phyloP scores from a whole-genome alignment of 108 stramenopile genomes.

The Cyclotella baltica region DNA sequence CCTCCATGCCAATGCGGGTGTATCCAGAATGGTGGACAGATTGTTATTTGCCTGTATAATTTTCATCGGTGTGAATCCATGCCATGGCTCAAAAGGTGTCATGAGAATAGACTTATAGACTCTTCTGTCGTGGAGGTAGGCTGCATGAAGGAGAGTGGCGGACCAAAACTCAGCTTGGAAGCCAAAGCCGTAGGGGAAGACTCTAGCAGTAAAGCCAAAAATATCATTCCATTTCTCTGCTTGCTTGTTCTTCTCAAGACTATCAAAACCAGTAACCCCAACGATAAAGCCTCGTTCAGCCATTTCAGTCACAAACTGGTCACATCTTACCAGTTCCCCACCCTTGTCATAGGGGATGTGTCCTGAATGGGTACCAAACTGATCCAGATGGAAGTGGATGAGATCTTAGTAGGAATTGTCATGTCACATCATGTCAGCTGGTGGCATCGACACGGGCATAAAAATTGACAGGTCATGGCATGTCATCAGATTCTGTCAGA shows the following conservation, averaged over 20 bases:
- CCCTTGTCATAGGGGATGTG: background rate
- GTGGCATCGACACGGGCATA: no score
- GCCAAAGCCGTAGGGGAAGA: background rate
- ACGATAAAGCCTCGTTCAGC: background rate
- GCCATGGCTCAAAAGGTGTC: conserved; percentile 5
- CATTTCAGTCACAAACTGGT: no score
- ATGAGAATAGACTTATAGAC: background rate
- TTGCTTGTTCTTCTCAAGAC: background rate
- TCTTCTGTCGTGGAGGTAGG: background rate
- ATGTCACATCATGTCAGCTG: no score
- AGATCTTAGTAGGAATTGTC: no score
- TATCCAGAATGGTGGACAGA: no score
- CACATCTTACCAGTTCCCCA: background rate
- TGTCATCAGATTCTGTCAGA: no score
- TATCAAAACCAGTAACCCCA: background rate
- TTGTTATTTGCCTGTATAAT: no score
- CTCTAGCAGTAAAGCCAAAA: background rate
- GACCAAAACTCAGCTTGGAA: background rate
- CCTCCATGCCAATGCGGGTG: no score
- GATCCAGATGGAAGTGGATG: background rate
- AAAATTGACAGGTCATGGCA: no score
- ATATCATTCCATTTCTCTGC: conserved; percentile 6
- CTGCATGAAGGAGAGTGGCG: background rate
- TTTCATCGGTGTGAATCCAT: conserved; percentile 15
- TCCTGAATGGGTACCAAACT: background rate